Percentiles rank a stretch among this genome's conserved stretches.
phyloP scores from a whole-genome alignment of 495 filamentous ascomycete species.

The Astrocystis sublimbata region DNA sequence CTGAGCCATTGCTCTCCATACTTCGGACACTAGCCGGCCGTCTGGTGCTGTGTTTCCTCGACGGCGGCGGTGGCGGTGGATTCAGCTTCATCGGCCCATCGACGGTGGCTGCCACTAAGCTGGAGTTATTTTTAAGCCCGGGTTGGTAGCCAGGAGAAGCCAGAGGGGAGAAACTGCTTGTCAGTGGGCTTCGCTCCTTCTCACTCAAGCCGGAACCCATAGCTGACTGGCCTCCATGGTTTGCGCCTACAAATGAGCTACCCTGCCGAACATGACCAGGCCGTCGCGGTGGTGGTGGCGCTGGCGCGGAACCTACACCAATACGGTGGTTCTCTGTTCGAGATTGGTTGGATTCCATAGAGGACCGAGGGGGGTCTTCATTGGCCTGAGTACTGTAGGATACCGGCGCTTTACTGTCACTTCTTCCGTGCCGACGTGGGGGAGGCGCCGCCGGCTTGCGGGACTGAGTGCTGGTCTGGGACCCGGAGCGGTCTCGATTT shows the following conservation, averaged over 20 bases:
- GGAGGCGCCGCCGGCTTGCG: slow-evolving; percentile 50
- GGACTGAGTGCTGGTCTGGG: slow-evolving; percentile 32
- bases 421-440: slow-evolving; percentile 46
- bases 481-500: slow-evolving; percentile 34
- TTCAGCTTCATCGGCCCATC: slow-evolving; percentile 34
- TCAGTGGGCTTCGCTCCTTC: slow-evolving; percentile 20
- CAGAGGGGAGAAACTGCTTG: slow-evolving; percentile 5
- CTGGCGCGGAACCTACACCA: slow-evolving; percentile 31
- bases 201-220: slow-evolving; percentile 17
- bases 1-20: slow-evolving; percentile 32
- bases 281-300: slow-evolving; percentile 48
- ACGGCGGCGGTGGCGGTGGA: slow-evolving; percentile 48
- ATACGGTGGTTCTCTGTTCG: slow-evolving; percentile 43
- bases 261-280: slow-evolving; percentile 36
- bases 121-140: slow-evolving; percentile 2
- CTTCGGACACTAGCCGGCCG: slow-evolving; percentile 40
- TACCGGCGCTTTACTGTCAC: slow-evolving; percentile 38
- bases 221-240: slow-evolving; percentile 16
- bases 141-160: slow-evolving; percentile 15
- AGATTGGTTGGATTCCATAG: slow-evolving; percentile 45
- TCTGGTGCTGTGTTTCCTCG: slow-evolving; percentile 41
- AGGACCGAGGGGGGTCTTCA: slow-evolving; percentile 43
- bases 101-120: slow-evolving; percentile 17
- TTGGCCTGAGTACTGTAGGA: slow-evolving; percentile 26
- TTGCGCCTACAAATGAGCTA: slow-evolving; percentile 25